Evolutionary conservation across 169 alveolate genomes (phyloP).

Genomic region (Cryptosporidium xiaoi): DNA sequence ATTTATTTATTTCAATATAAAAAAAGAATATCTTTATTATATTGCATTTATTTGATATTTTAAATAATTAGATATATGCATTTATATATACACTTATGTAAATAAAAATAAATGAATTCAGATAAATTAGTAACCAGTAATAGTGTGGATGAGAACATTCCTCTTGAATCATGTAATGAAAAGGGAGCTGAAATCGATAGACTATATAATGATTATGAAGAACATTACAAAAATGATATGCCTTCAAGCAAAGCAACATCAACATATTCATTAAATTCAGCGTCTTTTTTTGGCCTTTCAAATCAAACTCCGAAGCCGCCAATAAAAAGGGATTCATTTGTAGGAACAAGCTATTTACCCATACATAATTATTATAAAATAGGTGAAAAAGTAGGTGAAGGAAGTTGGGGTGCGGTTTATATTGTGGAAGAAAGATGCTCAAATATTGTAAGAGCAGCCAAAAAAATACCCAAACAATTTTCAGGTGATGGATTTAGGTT

Average conservation of each 20-base stretch:
- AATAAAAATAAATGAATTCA: no score
- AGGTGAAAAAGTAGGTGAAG: conserved; percentile 81
- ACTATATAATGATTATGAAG: conserved; percentile 8
- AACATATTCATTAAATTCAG: background rate
- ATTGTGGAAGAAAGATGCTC: conserved; percentile 78
- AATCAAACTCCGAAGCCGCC: conserved; percentile 73
- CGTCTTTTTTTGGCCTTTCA: conserved; percentile 39
- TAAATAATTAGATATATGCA: no score
- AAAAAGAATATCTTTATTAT: no score
- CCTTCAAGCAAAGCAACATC: conserved; percentile 34
- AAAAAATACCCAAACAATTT: conserved; percentile 61
- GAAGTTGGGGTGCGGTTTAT: conserved; percentile 83
- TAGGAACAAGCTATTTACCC: conserved; percentile 70
- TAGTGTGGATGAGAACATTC: no score
- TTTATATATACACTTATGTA: no score
- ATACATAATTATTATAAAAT: conserved; percentile 72
- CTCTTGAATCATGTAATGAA: no score
- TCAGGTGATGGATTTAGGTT: conserved; percentile 60
- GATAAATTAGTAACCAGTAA: no score
- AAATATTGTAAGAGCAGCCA: conserved; percentile 60
- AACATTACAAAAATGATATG: background rate
- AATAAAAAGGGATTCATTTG: conserved; percentile 66
- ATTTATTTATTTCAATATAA: no score
- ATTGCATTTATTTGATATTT: no score
- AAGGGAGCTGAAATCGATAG: background rate